A percentile compares a stretch with the other conserved stretches of the same genome.
Evolutionary conservation across 768 basidiomycete genomes (phyloP).

Genomic region (Leccinum aurantiacum): DNA sequence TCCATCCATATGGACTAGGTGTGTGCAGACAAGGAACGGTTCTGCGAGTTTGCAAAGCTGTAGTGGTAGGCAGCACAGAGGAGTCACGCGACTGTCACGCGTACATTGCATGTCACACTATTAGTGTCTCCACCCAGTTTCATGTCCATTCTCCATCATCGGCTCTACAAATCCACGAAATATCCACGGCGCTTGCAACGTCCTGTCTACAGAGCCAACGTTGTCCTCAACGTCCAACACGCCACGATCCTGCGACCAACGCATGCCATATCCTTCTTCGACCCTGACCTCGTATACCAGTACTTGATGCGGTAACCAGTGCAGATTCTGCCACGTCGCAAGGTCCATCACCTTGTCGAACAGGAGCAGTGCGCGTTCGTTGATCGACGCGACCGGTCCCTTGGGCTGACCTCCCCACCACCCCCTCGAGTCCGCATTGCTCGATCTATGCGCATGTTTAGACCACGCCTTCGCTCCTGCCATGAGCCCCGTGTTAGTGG

Average conservation of each 20-base stretch:
- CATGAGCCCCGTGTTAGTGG: conserved; percentile 52
- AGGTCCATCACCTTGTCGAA: conserved; percentile 54
- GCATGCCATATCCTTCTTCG: conserved; percentile 63
- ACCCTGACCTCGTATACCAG: conserved; percentile 64
- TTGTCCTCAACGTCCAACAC: conserved; percentile 1
- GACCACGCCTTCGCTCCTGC: conserved; percentile 67
- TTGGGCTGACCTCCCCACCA: conserved; percentile 59
- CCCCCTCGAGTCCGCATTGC: conserved; percentile 21
- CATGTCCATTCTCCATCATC: conserved; percentile 67
- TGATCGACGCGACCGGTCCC: conserved; percentile 53
- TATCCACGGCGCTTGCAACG: conserved; percentile 41
- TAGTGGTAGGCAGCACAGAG: not conserved
- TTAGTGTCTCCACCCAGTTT: conserved; percentile 58
- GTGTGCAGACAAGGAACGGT: not conserved
- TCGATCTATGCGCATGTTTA: conserved; percentile 61
- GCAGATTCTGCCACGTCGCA: conserved; percentile 62
- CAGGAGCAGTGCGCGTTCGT: conserved; percentile 48
- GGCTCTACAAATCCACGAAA: conserved; percentile 69
- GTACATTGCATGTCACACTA: conserved; percentile 15
- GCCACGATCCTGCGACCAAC: conserved; percentile 56
- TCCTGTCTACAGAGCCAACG: not conserved
- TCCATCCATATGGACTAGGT: conserved; percentile 4
- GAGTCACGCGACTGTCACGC: conserved; percentile 33
- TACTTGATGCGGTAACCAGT: conserved; percentile 63
- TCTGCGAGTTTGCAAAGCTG: not conserved